phyloP scores from a whole-genome alignment of 225 moss, liverwort and hornwort species.

The Physcomitrium patens region DNA sequence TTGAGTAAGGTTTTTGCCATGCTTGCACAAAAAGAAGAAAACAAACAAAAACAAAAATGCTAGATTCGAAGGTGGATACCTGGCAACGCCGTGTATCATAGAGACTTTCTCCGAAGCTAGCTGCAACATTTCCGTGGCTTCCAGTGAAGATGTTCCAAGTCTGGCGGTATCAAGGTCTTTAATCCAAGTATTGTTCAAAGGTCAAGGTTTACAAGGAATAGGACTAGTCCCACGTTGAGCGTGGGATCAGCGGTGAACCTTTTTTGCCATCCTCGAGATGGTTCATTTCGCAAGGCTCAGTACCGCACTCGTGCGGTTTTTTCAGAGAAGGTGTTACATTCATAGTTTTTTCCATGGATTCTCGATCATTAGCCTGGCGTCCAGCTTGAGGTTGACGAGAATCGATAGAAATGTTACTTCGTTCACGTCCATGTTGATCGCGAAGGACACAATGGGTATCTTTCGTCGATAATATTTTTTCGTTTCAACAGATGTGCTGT shows the following conservation, averaged over 20 bases:
- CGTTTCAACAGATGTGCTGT: too few relatives aligned
- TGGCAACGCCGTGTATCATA: conserved; percentile 22
- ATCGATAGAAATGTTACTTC: background rate
- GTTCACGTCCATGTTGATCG: too few relatives aligned
- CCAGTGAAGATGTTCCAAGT: too few relatives aligned
- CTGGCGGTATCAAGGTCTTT: conserved; percentile 15
- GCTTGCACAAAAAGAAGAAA: conserved; percentile 5
- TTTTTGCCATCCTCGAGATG: conserved; percentile 41
- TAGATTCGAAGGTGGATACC: background rate
- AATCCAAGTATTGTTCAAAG: conserved; percentile 13
- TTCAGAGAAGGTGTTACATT: conserved; percentile 15
- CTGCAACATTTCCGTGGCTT: too few relatives aligned
- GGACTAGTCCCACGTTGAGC: background rate
- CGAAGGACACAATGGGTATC: too few relatives aligned
- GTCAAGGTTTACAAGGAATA: conserved; percentile 29
- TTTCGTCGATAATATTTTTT: too few relatives aligned
- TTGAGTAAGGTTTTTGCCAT: conserved; percentile 7
- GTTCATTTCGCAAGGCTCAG: conserved; percentile 24
- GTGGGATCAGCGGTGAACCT: conserved; percentile 13
- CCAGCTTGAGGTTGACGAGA: conserved; percentile 20
- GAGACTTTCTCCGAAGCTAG: background rate
- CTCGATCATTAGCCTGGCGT: conserved; percentile 9
- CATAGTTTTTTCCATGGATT: background rate
- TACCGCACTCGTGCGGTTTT: conserved; percentile 21
- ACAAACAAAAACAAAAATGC: too few relatives aligned